Percentiles rank a stretch among this genome's conserved stretches.
Evolutionary conservation across 306 rosid species (phyloP).

Genomic region (Astragalus membranaceus): DNA sequence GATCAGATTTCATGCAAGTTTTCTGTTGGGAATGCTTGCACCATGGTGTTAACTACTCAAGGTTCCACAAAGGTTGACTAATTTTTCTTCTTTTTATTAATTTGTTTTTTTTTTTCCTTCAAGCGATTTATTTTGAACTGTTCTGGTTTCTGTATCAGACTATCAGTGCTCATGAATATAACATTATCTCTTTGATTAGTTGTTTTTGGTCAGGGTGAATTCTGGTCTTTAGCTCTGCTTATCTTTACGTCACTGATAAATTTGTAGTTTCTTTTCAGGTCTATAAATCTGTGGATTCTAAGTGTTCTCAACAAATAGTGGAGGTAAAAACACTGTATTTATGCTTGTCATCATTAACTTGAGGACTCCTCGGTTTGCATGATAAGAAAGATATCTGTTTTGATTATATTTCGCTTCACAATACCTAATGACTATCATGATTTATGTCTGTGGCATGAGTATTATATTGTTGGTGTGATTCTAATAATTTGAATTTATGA

Average conservation of each 20-base stretch:
- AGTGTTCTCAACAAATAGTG: slow-evolving; percentile 63
- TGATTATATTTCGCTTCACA: neutral
- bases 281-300: slow-evolving; percentile 67
- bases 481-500: neutral
- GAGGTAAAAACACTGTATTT: slow-evolving; percentile 42
- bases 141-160: neutral
- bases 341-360: neutral
- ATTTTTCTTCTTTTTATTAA: neutral
- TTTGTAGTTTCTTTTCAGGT: slow-evolving; percentile 39
- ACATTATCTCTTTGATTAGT: neutral
- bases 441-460: slow-evolving; percentile 2
- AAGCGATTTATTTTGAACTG: neutral
- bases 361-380: neutral
- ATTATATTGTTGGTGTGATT: neutral
- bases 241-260: neutral
- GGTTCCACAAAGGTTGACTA: slow-evolving; percentile 77
- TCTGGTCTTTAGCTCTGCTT: neutral
- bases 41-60: slow-evolving; percentile 76
- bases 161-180: neutral
- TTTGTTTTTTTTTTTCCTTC: neutral
- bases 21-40: slow-evolving; percentile 51
- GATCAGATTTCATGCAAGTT: slow-evolving; percentile 62
- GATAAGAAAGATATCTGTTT: neutral
- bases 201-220: neutral
- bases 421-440: neutral